Percentiles rank a stretch among this genome's conserved stretches.
These are phyloP conservation scores for Pichia paraexigua DNA, from an alignment of 805 yeast genomes.

Conservation along the genomic window DNA sequence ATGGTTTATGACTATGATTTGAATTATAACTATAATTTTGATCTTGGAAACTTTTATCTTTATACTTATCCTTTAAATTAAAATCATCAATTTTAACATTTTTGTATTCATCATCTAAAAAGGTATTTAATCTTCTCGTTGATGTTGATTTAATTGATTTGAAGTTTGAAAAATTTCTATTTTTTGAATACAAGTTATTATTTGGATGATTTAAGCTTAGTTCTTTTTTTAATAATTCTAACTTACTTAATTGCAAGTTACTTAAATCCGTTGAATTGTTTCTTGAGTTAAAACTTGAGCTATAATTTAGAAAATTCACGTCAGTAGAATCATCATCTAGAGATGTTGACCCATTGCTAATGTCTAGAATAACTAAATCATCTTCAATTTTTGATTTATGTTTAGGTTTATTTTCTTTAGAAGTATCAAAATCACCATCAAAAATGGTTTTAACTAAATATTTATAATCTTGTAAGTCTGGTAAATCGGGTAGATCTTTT, in stretches of 20 bases:
- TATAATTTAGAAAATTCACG: not conserved
- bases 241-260: constrained; percentile 13
- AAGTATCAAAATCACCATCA: constrained; percentile 7
- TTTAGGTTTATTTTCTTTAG: not conserved
- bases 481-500: constrained; percentile 20
- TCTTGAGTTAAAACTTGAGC: constrained; percentile 22
- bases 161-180: constrained; percentile 5
- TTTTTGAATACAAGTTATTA: not conserved
- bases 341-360: not conserved
- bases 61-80: constrained; percentile 2
- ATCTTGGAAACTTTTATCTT: not conserved
- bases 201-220: constrained; percentile 3
- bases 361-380: constrained; percentile 3
- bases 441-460: constrained; percentile 27
- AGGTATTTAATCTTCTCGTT: constrained; percentile 21
- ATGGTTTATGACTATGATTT: not conserved
- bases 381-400: not conserved
- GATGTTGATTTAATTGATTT: constrained; percentile 22
- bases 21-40: not conserved
- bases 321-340: not conserved
- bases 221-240: constrained; percentile 18
- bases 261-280: not conserved
- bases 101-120: constrained; percentile 12
- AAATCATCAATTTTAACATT: constrained; percentile 16
- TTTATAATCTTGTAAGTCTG: constrained; percentile 24